Conservation (phyloP, 306 rosid species). For the Gastrolobium villosum region DNA sequence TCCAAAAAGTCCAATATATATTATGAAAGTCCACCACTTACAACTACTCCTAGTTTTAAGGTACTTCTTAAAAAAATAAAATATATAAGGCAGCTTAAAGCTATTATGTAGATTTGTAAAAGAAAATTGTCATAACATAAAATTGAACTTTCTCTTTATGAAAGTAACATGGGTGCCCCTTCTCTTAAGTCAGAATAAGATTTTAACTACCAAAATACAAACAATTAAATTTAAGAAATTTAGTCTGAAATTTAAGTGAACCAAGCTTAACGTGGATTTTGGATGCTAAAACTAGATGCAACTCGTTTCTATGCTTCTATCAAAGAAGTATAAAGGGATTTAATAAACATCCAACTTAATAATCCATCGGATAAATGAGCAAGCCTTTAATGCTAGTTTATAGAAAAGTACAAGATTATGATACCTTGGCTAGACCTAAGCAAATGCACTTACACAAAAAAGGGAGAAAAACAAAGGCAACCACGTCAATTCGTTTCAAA, state of each 20-base stretch:
- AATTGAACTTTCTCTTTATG: conserved; percentile 17
- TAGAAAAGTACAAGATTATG: not conserved
- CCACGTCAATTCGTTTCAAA: conserved; percentile 3
- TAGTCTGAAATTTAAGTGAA: not conserved
- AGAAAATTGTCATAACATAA: not conserved
- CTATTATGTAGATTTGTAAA: not conserved
- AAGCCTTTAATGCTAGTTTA: conserved; percentile 12
- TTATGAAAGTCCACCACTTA: conserved; percentile 6
- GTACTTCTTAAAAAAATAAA: not conserved
- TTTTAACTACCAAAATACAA: conserved; percentile 17
- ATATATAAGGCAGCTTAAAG: not conserved
- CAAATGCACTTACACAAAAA: not conserved
- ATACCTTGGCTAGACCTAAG: not conserved
- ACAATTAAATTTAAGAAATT: not conserved
- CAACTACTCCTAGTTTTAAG: not conserved
- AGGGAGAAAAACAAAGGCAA: not conserved
- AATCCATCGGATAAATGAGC: conserved; percentile 32
- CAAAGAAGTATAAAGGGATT: not conserved
- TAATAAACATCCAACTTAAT: conserved; percentile 1
- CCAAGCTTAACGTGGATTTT: not conserved
- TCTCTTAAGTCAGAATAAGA: conserved; percentile 28
- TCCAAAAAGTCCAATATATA: not conserved
- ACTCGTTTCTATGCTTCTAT: not conserved
- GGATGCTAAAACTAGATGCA: conserved; percentile 9
- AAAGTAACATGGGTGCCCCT: not conserved